Percentiles rank a stretch among this genome's conserved stretches.
Evolutionary conservation across 2,329 filamentous ascomycete species (phyloP).

Genomic region (Davidsoniella eucalypti): DNA sequence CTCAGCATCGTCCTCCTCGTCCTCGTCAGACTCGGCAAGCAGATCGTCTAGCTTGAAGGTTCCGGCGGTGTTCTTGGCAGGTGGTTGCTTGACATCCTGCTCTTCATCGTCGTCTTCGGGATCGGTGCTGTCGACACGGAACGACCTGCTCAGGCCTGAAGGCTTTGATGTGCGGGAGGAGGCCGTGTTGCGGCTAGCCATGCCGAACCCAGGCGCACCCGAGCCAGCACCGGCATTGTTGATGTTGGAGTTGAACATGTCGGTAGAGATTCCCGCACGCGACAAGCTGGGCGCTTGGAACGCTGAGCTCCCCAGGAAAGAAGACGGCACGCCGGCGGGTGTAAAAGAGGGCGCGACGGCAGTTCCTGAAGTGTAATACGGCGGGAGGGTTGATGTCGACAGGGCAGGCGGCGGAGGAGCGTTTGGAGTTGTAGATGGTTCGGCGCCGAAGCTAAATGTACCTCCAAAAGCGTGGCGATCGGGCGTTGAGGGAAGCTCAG

Average conservation of each 20-base stretch:
- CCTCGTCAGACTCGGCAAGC: constrained; percentile 6
- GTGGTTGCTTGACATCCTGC: not conserved
- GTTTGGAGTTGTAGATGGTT: constrained; percentile 36
- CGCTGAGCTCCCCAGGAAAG: constrained; percentile 38
- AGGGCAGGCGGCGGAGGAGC: constrained; percentile 19
- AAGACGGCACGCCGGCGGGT: constrained; percentile 38
- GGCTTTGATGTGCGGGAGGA: constrained; percentile 22
- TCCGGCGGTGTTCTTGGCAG: constrained; percentile 14
- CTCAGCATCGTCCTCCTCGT: constrained; percentile 17
- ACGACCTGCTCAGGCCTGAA: constrained; percentile 33
- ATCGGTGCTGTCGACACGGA: constrained; percentile 17
- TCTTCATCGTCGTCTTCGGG: constrained; percentile 3
- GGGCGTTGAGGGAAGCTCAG: constrained; percentile 32
- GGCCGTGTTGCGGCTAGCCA: not conserved
- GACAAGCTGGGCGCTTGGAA: constrained; percentile 24
- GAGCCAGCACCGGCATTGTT: not conserved
- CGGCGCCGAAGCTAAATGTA: constrained; percentile 25
- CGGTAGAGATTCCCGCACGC: not conserved
- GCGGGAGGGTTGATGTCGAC: not conserved
- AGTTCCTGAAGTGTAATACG: not conserved
- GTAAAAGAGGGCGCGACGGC: constrained; percentile 37
- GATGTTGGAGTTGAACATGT: constrained; percentile 3
- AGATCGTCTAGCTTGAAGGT: constrained; percentile 15
- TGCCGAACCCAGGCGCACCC: constrained; percentile 15
- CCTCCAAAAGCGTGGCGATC: constrained; percentile 23